Percentiles rank a stretch among this genome's conserved stretches.
Evolutionary conservation across 1,139 yeast species (phyloP).

Genomic region (Insectozyma bohioensis): DNA sequence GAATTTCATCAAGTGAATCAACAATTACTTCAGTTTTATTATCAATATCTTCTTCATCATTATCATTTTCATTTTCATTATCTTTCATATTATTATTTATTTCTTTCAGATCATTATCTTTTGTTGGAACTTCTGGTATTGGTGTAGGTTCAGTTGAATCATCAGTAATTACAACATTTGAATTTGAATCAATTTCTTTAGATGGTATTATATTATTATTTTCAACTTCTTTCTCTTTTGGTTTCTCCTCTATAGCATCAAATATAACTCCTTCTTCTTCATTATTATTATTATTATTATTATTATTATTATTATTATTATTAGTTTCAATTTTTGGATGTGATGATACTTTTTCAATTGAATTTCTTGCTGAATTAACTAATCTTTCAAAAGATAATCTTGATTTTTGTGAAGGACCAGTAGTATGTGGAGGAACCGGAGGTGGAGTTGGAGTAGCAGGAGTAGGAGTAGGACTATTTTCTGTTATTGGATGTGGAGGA

Average conservation of each 20-base stretch:
- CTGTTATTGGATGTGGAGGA: no score
- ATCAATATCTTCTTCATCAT: no score
- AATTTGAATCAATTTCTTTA: no score
- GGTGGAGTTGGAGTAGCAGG: not conserved
- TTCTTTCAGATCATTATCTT: no score
- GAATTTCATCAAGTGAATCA: no score
- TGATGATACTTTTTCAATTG: slow-evolving; percentile 12
- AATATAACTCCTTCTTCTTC: not conserved
- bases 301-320: no score
- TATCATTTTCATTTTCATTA: not conserved
- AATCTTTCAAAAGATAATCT: slow-evolving; percentile 10
- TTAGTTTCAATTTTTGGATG: no score
- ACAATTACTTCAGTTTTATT: no score
- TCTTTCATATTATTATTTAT: not conserved
- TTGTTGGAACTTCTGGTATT: not conserved
- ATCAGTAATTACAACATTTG: no score
- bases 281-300: not conserved
- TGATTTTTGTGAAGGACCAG: no score
- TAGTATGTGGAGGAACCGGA: no score
- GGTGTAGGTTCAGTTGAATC: no score
- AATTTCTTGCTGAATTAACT: slow-evolving; percentile 10
- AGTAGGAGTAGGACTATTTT: slow-evolving; percentile 8
- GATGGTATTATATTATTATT: not conserved
- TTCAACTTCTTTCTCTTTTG: slow-evolving; percentile 1
- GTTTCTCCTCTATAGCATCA: not conserved